phyloP scores from a whole-genome alignment of 352 stramenopile species.

The Pythium scleroteichum region DNA sequence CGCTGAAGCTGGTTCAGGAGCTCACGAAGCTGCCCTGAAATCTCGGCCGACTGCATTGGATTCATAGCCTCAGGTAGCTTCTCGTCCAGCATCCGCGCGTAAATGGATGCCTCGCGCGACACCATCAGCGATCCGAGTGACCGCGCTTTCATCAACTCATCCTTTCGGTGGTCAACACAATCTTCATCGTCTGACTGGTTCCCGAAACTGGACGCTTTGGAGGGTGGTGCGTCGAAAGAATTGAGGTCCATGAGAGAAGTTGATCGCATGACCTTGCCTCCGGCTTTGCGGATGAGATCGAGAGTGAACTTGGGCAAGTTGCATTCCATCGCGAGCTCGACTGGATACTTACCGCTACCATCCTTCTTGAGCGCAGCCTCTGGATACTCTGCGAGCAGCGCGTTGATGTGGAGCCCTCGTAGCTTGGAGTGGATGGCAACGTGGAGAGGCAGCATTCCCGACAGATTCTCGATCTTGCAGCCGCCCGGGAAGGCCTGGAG shows the following conservation, averaged over 20 bases:
- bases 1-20: conserved; percentile 71
- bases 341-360: conserved; percentile 49
- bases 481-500: conserved; percentile 53
- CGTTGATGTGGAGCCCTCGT: conserved; percentile 55
- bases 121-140: conserved; percentile 53
- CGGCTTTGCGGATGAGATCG: conserved; percentile 68
- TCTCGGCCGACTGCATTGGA: conserved; percentile 51
- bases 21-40: conserved; percentile 70
- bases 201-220: conserved; percentile 10
- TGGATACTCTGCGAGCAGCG: conserved; percentile 46
- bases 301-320: conserved; percentile 70
- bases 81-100: conserved; percentile 40
- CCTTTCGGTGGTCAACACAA: conserved; percentile 26
- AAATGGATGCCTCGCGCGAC: conserved; percentile 39
- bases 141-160: conserved; percentile 45
- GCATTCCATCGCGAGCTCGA: conserved; percentile 62
- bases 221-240: conserved; percentile 22
- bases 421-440: conserved; percentile 77
- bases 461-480: conserved; percentile 70
- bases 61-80: conserved; percentile 39
- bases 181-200: conserved; percentile 28
- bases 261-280: conserved; percentile 39
- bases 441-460: conserved; percentile 78
- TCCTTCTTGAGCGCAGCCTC: conserved; percentile 58
- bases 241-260: conserved; percentile 37